Percentiles rank a stretch among this genome's conserved stretches.
These are phyloP conservation scores for Closterium sp. DNA, from an alignment of 139 green algal genomes.

Conservation along the genomic window DNA sequence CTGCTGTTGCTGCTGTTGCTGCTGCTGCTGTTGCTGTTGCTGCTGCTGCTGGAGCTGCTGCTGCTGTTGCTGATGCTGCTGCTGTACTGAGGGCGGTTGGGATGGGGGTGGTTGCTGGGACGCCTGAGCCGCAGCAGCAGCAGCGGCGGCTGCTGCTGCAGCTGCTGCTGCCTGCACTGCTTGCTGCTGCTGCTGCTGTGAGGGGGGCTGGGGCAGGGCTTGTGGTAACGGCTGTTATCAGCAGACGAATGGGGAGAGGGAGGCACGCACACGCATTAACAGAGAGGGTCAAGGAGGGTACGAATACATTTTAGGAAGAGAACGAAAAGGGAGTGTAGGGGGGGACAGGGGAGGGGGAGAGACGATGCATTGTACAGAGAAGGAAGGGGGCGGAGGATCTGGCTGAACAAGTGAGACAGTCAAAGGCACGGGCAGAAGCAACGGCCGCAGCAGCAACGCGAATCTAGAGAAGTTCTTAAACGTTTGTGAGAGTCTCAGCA, in stretches of 20 bases:
- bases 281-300: not conserved
- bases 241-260: not conserved
- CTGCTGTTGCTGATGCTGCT: conserved; percentile 10
- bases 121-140: not conserved
- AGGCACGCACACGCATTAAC: not conserved
- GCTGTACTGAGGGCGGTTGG: not conserved
- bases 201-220: not conserved
- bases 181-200: not conserved
- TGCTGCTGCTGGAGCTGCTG: not conserved
- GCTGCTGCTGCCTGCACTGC: not conserved
- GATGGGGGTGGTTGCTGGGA: not conserved
- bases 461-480: too few relatives aligned
- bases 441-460: too few relatives aligned
- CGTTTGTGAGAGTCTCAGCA: too few relatives aligned
- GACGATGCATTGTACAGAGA: too few relatives aligned
- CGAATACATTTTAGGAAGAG: not conserved
- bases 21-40: conserved; percentile 6
- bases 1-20: conserved; percentile 16
- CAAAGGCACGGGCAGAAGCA: too few relatives aligned
- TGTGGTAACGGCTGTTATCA: not conserved
- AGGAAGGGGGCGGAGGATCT: too few relatives aligned
- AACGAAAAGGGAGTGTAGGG: not conserved
- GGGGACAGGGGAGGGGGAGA: too few relatives aligned
- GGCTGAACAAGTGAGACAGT: too few relatives aligned
- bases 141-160: not conserved